These are phyloP conservation scores for Pistacia vera DNA, from an alignment of 345 rosid species.

Conservation along the genomic window DNA sequence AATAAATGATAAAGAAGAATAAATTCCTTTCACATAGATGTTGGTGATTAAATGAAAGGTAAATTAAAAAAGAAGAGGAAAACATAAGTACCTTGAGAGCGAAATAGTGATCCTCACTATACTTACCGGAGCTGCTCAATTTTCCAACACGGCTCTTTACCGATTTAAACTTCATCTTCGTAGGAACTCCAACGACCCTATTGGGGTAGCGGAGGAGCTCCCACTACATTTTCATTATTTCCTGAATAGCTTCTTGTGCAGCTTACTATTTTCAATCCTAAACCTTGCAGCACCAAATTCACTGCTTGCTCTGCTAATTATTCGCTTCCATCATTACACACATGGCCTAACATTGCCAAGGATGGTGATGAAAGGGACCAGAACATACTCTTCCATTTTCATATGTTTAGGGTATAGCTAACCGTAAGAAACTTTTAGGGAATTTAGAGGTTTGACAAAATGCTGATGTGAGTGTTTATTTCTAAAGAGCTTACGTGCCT, in stretches of 20 bases:
- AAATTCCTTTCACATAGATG: neutral
- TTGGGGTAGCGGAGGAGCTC: constrained; percentile 57
- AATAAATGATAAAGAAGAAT: neutral
- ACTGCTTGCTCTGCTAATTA: constrained; percentile 46
- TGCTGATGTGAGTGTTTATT: constrained; percentile 29
- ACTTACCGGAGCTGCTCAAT: constrained; percentile 31
- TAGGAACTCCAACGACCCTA: constrained; percentile 29
- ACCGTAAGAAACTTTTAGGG: constrained; percentile 68
- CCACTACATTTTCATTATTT: constrained; percentile 27
- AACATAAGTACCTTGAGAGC: constrained; percentile 37
- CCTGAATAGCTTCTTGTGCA: constrained; percentile 26
- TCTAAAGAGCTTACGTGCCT: constrained; percentile 33
- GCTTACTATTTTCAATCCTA: constrained; percentile 17
- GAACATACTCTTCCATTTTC: constrained; percentile 50
- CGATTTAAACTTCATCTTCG: constrained; percentile 38
- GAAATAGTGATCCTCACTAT: constrained; percentile 22
- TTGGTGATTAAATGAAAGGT: neutral
- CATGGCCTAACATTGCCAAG: constrained; percentile 45
- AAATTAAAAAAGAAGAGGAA: neutral
- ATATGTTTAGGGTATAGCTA: constrained; percentile 50
- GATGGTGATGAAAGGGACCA: constrained; percentile 49
- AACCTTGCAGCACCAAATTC: constrained; percentile 23
- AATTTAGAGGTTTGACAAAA: constrained; percentile 50
- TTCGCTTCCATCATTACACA: constrained; percentile 54
- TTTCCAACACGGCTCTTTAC: constrained; percentile 35